Percentiles rank a stretch among this genome's conserved stretches.
Evolutionary conservation across 805 yeast species (phyloP).

Genomic region (Hanseniaspora valbyensis): DNA sequence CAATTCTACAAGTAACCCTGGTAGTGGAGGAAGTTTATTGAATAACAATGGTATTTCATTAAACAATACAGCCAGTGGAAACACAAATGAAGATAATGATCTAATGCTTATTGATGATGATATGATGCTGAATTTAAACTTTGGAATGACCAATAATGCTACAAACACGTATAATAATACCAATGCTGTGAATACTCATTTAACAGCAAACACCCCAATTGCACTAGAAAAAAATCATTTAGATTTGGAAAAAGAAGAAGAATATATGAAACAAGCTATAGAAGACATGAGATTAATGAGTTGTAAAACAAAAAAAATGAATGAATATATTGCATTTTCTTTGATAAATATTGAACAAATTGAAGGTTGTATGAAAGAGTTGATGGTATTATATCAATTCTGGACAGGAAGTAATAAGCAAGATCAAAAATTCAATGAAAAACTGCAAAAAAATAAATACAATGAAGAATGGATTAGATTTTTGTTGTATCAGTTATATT

Average conservation of each 20-base stretch:
- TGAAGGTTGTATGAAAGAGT: conserved; percentile 73
- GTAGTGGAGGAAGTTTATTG: background rate
- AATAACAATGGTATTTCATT: background rate
- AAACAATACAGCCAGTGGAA: background rate
- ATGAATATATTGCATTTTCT: conserved; percentile 59
- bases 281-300: conserved; percentile 2
- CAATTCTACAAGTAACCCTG: conserved; percentile 2
- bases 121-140: background rate
- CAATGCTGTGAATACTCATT: background rate
- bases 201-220: background rate
- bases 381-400: conserved; percentile 65
- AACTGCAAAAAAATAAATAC: conserved; percentile 40
- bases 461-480: conserved; percentile 51
- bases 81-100: conserved; percentile 5
- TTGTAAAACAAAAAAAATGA: conserved; percentile 34
- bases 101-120: conserved; percentile 2
- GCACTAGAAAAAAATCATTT: background rate
- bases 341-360: conserved; percentile 69
- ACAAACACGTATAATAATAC: background rate
- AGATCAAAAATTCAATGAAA: background rate
- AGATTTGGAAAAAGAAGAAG: background rate
- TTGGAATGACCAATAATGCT: background rate
- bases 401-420: conserved; percentile 37
- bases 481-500: conserved; percentile 26
- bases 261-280: background rate